Evolutionary conservation across 768 basidiomycete species (phyloP).

Genomic region (Termitomyces sp.): DNA sequence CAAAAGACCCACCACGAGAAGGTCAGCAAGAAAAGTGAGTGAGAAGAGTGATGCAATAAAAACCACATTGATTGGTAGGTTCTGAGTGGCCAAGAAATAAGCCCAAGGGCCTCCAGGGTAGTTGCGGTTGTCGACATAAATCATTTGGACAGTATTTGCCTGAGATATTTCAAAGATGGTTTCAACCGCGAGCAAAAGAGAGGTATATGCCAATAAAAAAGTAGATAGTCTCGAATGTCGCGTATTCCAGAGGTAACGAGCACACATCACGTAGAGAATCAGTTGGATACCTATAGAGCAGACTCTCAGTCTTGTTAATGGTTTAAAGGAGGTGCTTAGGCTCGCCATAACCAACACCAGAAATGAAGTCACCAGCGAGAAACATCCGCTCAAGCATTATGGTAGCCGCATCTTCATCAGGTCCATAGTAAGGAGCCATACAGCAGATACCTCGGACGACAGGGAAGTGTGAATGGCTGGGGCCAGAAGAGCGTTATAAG

Average conservation of each 20-base stretch:
- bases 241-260: conserved; percentile 26
- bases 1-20: conserved; percentile 31
- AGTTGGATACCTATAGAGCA: conserved; percentile 22
- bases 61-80: conserved; percentile 29
- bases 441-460: background rate
- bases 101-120: conserved; percentile 29
- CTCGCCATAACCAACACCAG: conserved; percentile 27
- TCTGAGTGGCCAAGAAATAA: conserved; percentile 30
- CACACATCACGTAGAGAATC: conserved; percentile 23
- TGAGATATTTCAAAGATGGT: conserved; percentile 28
- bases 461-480: background rate
- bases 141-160: conserved; percentile 27
- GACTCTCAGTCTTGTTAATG: background rate
- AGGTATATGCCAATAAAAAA: conserved; percentile 27
- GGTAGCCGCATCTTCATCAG: conserved; percentile 19
- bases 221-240: conserved; percentile 15
- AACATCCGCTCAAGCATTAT: conserved; percentile 28
- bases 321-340: background rate
- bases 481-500: background rate
- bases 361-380: conserved; percentile 30
- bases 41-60: conserved; percentile 32
- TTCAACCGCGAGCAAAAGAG: conserved; percentile 24
- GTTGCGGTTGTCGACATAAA: conserved; percentile 29
- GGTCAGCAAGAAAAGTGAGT: conserved; percentile 32
- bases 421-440: conserved; percentile 21